These are phyloP conservation scores for Phialophora macrospora DNA, from an alignment of 2,329 filamentous ascomycete species.

Conservation along the genomic window DNA sequence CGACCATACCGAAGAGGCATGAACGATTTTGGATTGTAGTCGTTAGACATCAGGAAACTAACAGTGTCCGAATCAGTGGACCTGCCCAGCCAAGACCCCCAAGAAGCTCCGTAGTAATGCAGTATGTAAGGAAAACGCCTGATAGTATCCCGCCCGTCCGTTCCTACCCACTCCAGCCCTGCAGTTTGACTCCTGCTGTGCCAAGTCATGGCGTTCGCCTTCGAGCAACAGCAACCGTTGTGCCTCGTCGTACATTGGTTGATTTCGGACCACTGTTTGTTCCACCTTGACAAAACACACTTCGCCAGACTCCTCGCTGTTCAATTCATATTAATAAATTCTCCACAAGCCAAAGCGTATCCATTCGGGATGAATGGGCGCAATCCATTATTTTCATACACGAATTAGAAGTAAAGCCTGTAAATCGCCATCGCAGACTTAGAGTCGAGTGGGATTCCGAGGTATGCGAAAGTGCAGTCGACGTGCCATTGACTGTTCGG, in stretches of 20 bases:
- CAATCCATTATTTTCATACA: slow-evolving; percentile 23
- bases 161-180: neutral
- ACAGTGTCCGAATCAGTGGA: neutral
- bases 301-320: slow-evolving; percentile 7
- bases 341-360: neutral
- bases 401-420: slow-evolving; percentile 9
- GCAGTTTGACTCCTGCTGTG: neutral
- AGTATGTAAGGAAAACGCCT: neutral
- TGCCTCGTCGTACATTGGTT: neutral
- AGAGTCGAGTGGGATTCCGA: slow-evolving; percentile 1
- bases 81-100: neutral
- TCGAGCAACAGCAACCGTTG: neutral
- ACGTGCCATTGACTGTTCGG: neutral
- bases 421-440: neutral
- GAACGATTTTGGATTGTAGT: neutral
- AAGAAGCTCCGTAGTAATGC: neutral
- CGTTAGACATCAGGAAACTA: neutral
- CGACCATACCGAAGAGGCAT: neutral
- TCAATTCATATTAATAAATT: neutral
- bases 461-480: neutral
- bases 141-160: neutral
- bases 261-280: neutral
- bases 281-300: neutral
- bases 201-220: neutral
- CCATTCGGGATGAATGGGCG: neutral